Base-by-base conservation (phyloP, 306 rosid species). In the Canavalia ensiformis region DNA sequence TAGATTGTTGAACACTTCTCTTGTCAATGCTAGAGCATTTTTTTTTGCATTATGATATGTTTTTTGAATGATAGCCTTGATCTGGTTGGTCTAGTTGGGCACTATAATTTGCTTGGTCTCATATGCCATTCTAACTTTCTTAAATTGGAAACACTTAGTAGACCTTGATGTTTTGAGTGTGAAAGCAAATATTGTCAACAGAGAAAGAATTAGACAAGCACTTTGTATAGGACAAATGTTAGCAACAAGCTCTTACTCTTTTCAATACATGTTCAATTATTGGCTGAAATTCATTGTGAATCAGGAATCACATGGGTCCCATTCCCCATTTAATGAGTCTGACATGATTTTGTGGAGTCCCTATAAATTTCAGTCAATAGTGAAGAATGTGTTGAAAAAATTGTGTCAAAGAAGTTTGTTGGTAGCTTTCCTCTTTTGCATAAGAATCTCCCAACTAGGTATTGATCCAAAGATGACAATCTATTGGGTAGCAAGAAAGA, bases 1-100 rank as follows among this genome's bases (percentile, higher is more conserved):
- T 52, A 47, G 69, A 44, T 54, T 74, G 6, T 70, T 33, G 6
- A 51, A 50, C 68, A 18, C 74, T 56, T 59, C n/a, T 33, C 29
- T 71, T 55, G 70, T 71, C 18, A 69, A 55, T 65, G 57, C 33
- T 9, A 45, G 41, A 45, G 41, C 8, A 55, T 44, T 25, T 6
- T 60, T 31, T 34, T 75, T 4, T 75, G 66, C 9, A 2, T 30
- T 55, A 18, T 52, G 42, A 46, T 57, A 34, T 69, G 1, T 54
- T 62, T 45, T 55, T 46, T 67, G 45, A 71, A 76, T 9, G 60
- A 6, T 7, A 9, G 42, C 47, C 50, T 54, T 81, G 52, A 37
- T 67, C 74, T 33, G 12, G 68, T 79, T 35, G 52, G 46, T 67
- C 74, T 33, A 25, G 68, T 74, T 35, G 66, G 62, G 51, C 67